Evolutionary conservation across 345 rosid genomes (phyloP).

Genomic region (Mercurialis annua): DNA sequence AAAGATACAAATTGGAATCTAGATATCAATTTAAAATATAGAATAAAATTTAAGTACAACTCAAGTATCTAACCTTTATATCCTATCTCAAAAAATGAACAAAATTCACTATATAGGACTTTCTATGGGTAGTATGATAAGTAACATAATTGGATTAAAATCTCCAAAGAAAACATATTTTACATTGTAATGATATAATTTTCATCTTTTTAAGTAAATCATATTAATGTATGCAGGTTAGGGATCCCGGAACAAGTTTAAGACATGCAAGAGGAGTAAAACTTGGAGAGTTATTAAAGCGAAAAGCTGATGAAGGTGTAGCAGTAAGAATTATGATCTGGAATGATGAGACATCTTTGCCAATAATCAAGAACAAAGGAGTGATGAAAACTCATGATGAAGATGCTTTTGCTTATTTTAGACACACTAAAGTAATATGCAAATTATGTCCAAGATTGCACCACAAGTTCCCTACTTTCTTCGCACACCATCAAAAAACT

Average conservation of each 20-base stretch:
- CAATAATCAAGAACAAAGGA: conserved; percentile 75
- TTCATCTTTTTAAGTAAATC: neutral
- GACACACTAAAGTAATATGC: conserved; percentile 60
- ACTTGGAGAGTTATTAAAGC: conserved; percentile 65
- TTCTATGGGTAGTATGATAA: too few species aligned
- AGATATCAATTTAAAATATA: too few species aligned
- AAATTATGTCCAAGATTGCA: conserved; percentile 63
- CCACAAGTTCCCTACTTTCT: conserved; percentile 67
- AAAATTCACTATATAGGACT: too few species aligned
- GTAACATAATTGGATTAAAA: too few species aligned
- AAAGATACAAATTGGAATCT: too few species aligned
- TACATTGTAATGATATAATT: neutral
- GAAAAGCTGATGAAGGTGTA: conserved; percentile 79
- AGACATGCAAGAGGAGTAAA: conserved; percentile 63
- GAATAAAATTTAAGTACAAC: too few species aligned
- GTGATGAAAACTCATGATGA: conserved; percentile 71
- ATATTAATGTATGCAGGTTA: conserved; percentile 34
- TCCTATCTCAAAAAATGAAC: too few species aligned
- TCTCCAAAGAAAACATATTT: too few species aligned
- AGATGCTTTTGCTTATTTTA: conserved; percentile 62
- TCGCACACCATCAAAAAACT: conserved; percentile 88
- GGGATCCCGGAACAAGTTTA: conserved; percentile 58
- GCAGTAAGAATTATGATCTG: conserved; percentile 86
- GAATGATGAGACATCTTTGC: conserved; percentile 81
- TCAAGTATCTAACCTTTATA: too few species aligned